These are phyloP conservation scores for Dissophora ornata DNA, from an alignment of 192 early-diverging fungal genomes.

Conservation along the genomic window DNA sequence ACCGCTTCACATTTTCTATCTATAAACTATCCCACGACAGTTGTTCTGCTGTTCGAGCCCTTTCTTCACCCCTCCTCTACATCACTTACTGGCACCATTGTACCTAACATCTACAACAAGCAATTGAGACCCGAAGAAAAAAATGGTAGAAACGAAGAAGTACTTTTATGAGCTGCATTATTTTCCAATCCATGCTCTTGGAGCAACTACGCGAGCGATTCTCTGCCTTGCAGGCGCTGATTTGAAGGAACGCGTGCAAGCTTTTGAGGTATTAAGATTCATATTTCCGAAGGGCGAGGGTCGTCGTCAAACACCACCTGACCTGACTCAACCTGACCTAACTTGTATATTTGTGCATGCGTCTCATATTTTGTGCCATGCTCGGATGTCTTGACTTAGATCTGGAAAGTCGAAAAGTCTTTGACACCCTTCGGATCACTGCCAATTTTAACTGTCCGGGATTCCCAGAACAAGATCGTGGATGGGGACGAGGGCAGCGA, in stretches of 20 bases:
- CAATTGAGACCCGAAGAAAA: too few species aligned
- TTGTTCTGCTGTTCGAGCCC: too few species aligned
- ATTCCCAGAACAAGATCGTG: constrained; percentile 6
- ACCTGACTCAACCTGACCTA: too few species aligned
- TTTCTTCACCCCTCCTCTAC: too few species aligned
- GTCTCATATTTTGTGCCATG: not conserved
- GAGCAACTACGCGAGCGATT: constrained; percentile 22
- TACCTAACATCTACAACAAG: too few species aligned
- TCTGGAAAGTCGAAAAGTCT: constrained; percentile 55
- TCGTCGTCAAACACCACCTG: too few species aligned
- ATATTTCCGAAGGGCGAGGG: too few species aligned
- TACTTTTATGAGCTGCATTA: constrained; percentile 26
- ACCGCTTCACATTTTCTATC: too few species aligned
- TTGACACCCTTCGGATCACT: constrained; percentile 59
- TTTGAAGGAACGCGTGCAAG: constrained; percentile 21
- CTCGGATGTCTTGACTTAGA: constrained; percentile 4
- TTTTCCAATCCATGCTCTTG: constrained; percentile 32
- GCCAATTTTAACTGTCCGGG: constrained; percentile 55
- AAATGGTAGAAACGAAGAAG: not conserved
- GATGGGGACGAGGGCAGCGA: not conserved
- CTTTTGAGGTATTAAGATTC: constrained; percentile 16
- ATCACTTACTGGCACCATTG: too few species aligned
- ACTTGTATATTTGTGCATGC: too few species aligned
- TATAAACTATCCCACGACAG: too few species aligned
- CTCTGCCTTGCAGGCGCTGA: constrained; percentile 13